phyloP scores from a whole-genome alignment of 108 stramenopile species.

The Conticribra weissflogii region DNA sequence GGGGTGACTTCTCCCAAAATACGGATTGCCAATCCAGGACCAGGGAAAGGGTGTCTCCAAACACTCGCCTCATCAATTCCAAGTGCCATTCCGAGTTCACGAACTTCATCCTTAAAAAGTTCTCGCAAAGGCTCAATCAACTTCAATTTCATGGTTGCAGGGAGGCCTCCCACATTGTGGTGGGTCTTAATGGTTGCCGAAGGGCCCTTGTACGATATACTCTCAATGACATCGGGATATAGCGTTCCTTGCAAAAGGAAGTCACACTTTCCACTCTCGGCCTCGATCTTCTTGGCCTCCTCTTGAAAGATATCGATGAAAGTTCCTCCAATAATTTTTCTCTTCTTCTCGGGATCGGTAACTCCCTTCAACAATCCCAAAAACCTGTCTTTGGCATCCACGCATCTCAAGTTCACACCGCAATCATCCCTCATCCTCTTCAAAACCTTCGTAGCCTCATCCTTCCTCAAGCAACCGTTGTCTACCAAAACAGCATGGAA shows the following conservation, averaged over 20 bases:
- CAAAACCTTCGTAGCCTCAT: constrained; percentile 90
- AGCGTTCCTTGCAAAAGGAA: constrained; percentile 96
- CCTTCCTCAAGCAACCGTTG: constrained; percentile 96
- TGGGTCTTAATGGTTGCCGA: constrained; percentile 99
- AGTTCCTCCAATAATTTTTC: constrained; percentile 96
- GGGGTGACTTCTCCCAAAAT: constrained; percentile 90
- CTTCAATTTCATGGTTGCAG: constrained; percentile 93
- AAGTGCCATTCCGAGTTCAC: constrained; percentile 90
- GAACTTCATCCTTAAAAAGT: constrained; percentile 98
- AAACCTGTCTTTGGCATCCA: constrained; percentile 95
- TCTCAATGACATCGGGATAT: constrained; percentile 99
- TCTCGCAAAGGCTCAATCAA: constrained; percentile 98
- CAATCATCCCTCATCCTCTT: constrained; percentile 90
- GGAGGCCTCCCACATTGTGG: constrained; percentile 98
- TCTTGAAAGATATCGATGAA: constrained; percentile 99
- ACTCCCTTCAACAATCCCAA: constrained; percentile 85
- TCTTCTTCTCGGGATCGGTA: constrained; percentile 96
- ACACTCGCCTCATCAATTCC: constrained; percentile 95
- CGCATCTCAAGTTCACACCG: constrained; percentile 91
- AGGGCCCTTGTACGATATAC: constrained; percentile 98
- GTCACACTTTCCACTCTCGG: constrained; percentile 72
- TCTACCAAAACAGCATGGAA: constrained; percentile 99
- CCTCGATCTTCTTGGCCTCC: constrained; percentile 89
- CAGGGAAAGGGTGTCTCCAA: constrained; percentile 99
- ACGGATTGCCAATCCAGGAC: constrained; percentile 98